Evolutionary conservation across 305 asterid genomes (phyloP).

Genomic region (Rubia balearica): DNA sequence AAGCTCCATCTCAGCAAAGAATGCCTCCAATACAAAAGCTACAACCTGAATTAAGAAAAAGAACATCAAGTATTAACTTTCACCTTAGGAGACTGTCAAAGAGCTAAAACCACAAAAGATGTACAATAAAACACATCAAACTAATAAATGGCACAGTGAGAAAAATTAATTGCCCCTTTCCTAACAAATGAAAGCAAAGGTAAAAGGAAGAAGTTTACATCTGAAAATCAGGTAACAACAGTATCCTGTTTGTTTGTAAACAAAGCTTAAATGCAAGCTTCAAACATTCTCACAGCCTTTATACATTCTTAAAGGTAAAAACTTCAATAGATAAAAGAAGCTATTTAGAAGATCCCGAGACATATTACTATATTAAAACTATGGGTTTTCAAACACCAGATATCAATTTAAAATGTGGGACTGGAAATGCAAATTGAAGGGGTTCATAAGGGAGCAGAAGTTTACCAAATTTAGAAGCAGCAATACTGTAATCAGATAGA

Average conservation of each 20-base stretch:
- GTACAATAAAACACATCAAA: neutral
- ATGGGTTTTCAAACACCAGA: slow-evolving; percentile 1
- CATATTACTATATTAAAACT: neutral
- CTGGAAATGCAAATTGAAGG: neutral
- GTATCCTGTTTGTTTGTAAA: neutral
- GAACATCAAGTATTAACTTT: slow-evolving; percentile 8
- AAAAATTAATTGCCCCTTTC: neutral
- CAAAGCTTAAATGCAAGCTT: slow-evolving; percentile 8
- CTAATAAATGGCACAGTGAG: neutral
- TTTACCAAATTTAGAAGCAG: slow-evolving; percentile 90
- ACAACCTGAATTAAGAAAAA: slow-evolving; percentile 52
- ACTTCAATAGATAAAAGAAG: neutral
- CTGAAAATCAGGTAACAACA: neutral
- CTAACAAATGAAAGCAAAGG: neutral
- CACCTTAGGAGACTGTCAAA: neutral
- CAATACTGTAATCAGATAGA: slow-evolving; percentile 75
- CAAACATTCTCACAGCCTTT: neutral
- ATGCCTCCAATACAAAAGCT: slow-evolving; percentile 98
- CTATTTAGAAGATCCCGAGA: neutral
- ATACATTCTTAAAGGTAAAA: neutral
- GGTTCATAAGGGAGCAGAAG: slow-evolving; percentile 7
- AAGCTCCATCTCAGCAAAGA: slow-evolving; percentile 90
- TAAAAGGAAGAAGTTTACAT: neutral
- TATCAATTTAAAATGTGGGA: neutral
- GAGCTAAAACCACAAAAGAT: neutral